Percentiles rank a stretch among this genome's conserved stretches.
These are phyloP conservation scores for Debaryomyces hansenii DNA, from an alignment of 805 yeast species.

Conservation along the genomic window DNA sequence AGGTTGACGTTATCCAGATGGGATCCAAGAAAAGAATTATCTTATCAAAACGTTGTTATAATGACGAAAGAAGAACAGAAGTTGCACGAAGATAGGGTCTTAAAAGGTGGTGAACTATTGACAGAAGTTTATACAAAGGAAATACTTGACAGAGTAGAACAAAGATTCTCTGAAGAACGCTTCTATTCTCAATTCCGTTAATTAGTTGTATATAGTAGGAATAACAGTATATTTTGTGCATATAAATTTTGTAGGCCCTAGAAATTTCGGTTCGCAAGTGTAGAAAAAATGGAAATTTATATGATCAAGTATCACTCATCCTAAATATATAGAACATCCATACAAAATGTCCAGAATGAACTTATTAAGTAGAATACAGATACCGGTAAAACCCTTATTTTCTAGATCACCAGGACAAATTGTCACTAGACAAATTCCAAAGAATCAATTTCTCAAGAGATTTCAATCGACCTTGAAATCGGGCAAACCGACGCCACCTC, in stretches of 20 bases:
- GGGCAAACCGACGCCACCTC: background rate
- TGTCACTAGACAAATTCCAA: background rate
- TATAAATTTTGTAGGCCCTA: background rate
- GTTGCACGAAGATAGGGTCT: constrained; percentile 71
- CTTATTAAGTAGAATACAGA: constrained; percentile 9
- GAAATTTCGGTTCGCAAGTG: no score
- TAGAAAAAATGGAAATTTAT: no score
- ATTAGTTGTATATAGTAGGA: constrained; percentile 4
- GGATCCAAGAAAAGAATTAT: constrained; percentile 67
- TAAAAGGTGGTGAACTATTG: constrained; percentile 64
- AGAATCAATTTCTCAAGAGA: constrained; percentile 8
- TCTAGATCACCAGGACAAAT: background rate
- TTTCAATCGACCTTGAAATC: constrained; percentile 16
- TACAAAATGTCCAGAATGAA: constrained; percentile 10
- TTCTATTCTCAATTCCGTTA: constrained; percentile 63
- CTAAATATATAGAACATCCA: no score
- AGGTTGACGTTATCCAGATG: constrained; percentile 80
- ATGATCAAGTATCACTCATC: no score
- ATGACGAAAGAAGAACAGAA: constrained; percentile 88
- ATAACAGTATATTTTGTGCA: background rate
- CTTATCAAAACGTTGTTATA: constrained; percentile 77
- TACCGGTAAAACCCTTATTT: background rate
- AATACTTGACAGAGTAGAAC: constrained; percentile 54
- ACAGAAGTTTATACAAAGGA: constrained; percentile 64
- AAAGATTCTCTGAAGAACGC: constrained; percentile 72